Evolutionary conservation across 2,329 filamentous ascomycete genomes (phyloP).

Genomic region (Fusarium praegraminearum): DNA sequence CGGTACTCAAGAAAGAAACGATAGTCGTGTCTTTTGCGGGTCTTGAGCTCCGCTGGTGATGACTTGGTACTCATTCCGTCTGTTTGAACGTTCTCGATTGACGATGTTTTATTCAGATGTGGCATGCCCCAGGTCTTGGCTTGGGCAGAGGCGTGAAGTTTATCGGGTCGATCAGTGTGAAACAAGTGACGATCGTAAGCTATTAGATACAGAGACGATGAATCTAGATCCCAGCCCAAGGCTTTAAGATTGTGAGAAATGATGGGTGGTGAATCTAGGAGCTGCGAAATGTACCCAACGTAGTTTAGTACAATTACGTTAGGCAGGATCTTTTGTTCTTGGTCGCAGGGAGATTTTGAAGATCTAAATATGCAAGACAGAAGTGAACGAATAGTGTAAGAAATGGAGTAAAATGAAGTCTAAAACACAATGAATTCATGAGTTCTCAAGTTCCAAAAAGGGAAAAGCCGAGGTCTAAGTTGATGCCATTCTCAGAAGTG

Average conservation of each 20-base stretch:
- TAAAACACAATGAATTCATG: conserved; percentile 22
- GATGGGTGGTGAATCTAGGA: conserved; percentile 3
- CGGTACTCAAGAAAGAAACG: conserved; percentile 83
- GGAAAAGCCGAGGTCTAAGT: conserved; percentile 43
- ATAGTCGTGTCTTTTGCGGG: conserved; percentile 78
- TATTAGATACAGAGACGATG: neutral
- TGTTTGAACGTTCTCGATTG: conserved; percentile 13
- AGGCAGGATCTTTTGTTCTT: neutral
- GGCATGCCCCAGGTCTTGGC: conserved; percentile 10
- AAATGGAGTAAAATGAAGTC: conserved; percentile 17
- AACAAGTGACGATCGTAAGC: conserved; percentile 6
- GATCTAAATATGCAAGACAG: neutral
- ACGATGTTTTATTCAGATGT: neutral
- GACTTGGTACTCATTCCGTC: conserved; percentile 31
- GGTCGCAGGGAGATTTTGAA: conserved; percentile 1
- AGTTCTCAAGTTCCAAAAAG: conserved; percentile 30
- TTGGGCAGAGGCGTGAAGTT: conserved; percentile 29
- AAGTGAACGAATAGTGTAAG: neutral
- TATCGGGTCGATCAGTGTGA: conserved; percentile 12
- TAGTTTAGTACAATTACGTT: neutral
- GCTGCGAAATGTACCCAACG: neutral
- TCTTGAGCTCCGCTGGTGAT: conserved; percentile 62
- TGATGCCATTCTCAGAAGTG: conserved; percentile 3
- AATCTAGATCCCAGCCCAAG: conserved; percentile 23
- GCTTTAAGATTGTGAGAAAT: conserved; percentile 7